phyloP scores from a whole-genome alignment of 2,329 filamentous ascomycete species.

The Cercospora sp. region DNA sequence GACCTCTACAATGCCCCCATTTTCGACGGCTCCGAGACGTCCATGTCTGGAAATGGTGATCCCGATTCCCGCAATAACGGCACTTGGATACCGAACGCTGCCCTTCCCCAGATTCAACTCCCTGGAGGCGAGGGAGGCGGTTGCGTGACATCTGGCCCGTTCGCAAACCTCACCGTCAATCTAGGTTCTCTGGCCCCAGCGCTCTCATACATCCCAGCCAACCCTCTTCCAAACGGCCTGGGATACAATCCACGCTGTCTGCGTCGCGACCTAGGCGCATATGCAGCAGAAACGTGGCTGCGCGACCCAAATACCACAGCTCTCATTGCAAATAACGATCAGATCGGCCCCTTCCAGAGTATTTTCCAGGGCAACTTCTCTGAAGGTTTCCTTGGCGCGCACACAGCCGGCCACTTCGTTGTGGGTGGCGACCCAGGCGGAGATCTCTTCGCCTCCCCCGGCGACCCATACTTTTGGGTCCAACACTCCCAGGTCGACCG shows the following conservation, averaged over 20 bases:
- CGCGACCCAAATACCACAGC: conserved; percentile 19
- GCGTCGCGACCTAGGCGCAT: conserved; percentile 16
- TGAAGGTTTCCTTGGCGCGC: conserved; percentile 29
- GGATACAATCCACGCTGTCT: conserved; percentile 28
- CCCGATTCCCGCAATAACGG: neutral
- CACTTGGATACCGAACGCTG: conserved; percentile 19
- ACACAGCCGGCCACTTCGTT: conserved; percentile 50
- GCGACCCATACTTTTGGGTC: conserved; percentile 52
- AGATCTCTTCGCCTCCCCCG: conserved; percentile 47
- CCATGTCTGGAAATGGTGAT: conserved; percentile 37
- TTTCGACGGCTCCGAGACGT: conserved; percentile 57
- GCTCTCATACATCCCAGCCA: conserved; percentile 21
- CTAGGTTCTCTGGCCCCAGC: conserved; percentile 21
- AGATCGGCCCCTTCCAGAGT: conserved; percentile 23
- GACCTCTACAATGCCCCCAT: conserved; percentile 51
- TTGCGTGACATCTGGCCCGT: conserved; percentile 55
- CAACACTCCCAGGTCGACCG: conserved; percentile 50
- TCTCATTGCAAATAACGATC: conserved; percentile 17
- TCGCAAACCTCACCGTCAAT: conserved; percentile 39
- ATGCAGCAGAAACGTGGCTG: conserved; percentile 14
- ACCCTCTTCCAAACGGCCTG: conserved; percentile 28
- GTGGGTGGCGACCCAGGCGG: conserved; percentile 44
- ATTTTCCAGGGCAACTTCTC: conserved; percentile 20
- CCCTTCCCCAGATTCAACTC: conserved; percentile 33
- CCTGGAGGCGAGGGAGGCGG: conserved; percentile 57